Base-by-base conservation (phyloP, 139 green algal species). In the Spirogloea muscicola region DNA sequence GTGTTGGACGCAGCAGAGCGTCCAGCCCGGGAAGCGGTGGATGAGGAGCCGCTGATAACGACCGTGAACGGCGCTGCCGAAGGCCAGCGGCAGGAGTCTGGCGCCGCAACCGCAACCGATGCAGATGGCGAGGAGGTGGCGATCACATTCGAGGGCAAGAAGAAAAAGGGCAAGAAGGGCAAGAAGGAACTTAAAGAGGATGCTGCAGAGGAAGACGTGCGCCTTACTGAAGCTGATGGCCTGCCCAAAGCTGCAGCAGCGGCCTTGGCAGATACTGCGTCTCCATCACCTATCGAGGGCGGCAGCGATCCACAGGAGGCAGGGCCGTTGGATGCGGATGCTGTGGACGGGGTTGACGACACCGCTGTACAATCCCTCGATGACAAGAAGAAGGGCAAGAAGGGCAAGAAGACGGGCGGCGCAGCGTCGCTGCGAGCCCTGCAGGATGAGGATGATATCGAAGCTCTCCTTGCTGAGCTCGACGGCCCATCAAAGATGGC, bases 391-490 rank as follows among this genome's bases (percentile, higher is more conserved):
- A 27, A 25, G 49, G 7, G 49, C 5, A 94, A 91, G 77, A 86
- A 89, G 68, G 69, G 55, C 13, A 77, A 74, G 48, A 74, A 79
- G 71, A 39, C 29, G 3, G 65, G 18, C 2, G 40, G 40, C 18
- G 25, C 27, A 29, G 88, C 88, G 57, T 79, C 72, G 31, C 80
- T 80, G 37, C 70, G 77, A 51, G 87, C 86, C 48, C 74, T 81
- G 69, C 55, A 86, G 16, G 87, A 88, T 7, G 86, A 91, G 7
- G 82, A 13, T 60, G 49, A 13, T 25, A 34, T 76, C 16, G 68
- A 72, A 2, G 57, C 68, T 41, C 40, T 62, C 10, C 25, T 77
- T 21, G 55, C 70, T 25, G 42, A 60, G 13, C 39, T 66, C 33
- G 77, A 73, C 36, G 55, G 55, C 13, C 29, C 29, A n/a, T n/a